Conservation (phyloP, 192 early-diverging fungal species). For the Lunasporangiospora selenospora region DNA sequence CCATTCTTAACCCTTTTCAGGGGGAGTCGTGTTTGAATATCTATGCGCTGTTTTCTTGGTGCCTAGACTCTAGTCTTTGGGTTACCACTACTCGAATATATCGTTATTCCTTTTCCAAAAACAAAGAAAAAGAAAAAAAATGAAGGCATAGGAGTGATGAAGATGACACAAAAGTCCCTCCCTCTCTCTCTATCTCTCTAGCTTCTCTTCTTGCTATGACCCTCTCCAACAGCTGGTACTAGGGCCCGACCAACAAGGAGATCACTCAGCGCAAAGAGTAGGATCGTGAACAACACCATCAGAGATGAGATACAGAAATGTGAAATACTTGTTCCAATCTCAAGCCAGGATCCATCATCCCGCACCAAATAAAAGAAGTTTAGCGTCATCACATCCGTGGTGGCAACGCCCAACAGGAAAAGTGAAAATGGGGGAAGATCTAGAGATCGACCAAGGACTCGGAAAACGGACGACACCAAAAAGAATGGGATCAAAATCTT, state of each 20-base stretch:
- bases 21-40: too few relatives aligned
- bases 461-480: conserved; percentile 83
- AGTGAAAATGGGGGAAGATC: conserved; percentile 86
- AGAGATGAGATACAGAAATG: conserved; percentile 94
- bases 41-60: too few relatives aligned
- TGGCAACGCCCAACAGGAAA: conserved; percentile 85
- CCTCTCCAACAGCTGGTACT: conserved; percentile 36
- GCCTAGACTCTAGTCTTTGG: too few relatives aligned
- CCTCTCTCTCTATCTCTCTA: conserved; percentile 1
- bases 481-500: conserved; percentile 97
- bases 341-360: conserved; percentile 94
- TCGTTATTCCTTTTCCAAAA: too few relatives aligned
- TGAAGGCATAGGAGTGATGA: too few relatives aligned
- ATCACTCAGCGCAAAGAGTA: conserved; percentile 84
- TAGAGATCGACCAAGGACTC: conserved; percentile 76
- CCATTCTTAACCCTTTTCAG: too few relatives aligned
- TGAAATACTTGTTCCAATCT: conserved; percentile 96
- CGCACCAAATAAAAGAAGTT: conserved; percentile 96
- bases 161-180: too few relatives aligned
- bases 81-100: too few relatives aligned
- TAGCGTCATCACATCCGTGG: conserved; percentile 92
- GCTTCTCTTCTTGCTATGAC: conserved; percentile 37
- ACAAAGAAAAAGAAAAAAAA: too few relatives aligned
- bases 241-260: conserved; percentile 54
- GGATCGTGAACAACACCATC: conserved; percentile 91